Base-by-base conservation (phyloP, 2,329 filamentous ascomycete species). In the Diplodia sapinea region DNA sequence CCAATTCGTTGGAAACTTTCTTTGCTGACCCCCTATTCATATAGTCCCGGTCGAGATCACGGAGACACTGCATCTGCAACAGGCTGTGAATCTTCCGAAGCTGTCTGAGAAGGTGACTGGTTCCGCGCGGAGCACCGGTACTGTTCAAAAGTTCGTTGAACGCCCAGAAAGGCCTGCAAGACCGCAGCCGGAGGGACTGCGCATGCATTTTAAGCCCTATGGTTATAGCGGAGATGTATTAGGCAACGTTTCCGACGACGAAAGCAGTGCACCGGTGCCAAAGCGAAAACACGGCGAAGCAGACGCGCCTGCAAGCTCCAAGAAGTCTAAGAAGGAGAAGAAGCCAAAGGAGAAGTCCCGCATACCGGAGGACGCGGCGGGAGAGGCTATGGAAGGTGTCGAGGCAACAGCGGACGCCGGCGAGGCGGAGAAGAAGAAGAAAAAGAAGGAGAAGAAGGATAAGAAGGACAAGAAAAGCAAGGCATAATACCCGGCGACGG, bases 121-220 rank as follows among this genome's bases (percentile, higher is more conserved):
- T 72, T 76, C 69, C 57, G 75, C 77, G 66, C 78, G 75, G 12
- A 79, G 79, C 5, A 80, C 79, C 49, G 75, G 74, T 68, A 78
- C 78, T 15, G 78, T 80, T 20, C 79, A 76, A 9, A 77, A 77
- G 67, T 77, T 81, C 29, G 83, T 81, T 26, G 80, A 82, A 57
- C 80, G 83, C 2, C 79, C 84, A 4, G 80, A 84, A 67, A 86
- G 82, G 68, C 76, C 83, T 1, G 81, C 87, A 59, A 86, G 89
- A 68, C 82, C 86, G 55, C 91, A 93, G 75, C 90, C 91, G 1
- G 83, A 85, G 72, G 89, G 88, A 7, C 79, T 94, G 65, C 87
- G 85, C 73, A 85, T 88, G 77, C 86, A 90, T 40, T 93, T 86
- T 77, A 84, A 85, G 65, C 90, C 91, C 1, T 85, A 90, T 54